These are phyloP conservation scores for Sphaerostilbella broomeana DNA, from an alignment of 2,329 filamentous ascomycete genomes.

Conservation along the genomic window DNA sequence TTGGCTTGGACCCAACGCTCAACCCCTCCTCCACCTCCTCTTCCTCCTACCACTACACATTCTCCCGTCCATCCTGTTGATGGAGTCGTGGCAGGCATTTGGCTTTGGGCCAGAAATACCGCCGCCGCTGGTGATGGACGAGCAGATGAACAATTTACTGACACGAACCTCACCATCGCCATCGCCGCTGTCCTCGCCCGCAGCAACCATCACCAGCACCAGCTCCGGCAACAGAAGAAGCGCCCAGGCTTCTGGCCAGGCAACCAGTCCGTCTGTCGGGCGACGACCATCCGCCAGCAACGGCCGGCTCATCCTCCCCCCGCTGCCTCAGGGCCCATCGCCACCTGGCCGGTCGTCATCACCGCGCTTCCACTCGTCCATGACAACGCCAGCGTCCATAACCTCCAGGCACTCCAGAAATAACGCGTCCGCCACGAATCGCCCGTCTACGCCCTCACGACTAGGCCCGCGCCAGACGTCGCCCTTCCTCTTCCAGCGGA, in stretches of 20 bases:
- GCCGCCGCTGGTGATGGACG: background rate
- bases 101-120: too few species aligned
- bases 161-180: background rate
- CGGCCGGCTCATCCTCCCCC: constrained; percentile 9
- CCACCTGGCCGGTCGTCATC: constrained; percentile 15
- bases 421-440: too few species aligned
- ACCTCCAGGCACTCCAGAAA: background rate
- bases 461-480: too few species aligned
- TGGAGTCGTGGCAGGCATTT: too few species aligned
- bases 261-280: background rate
- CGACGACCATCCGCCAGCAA: background rate
- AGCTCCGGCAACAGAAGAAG: background rate
- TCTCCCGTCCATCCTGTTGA: background rate
- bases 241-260: background rate
- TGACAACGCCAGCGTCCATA: constrained; percentile 1
- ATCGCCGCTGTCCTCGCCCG: background rate
- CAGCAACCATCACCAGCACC: background rate
- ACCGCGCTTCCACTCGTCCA: constrained; percentile 10
- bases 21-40: background rate
- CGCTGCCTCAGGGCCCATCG: constrained; percentile 10
- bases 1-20: background rate
- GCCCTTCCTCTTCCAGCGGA: too few species aligned
- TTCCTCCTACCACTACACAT: background rate
- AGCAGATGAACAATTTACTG: too few species aligned
- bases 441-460: too few species aligned